A percentile compares a stretch with the other conserved stretches of the same genome.
Conservation (phyloP, 2,329 filamentous ascomycete species). For the Sporothrix pallida region DNA sequence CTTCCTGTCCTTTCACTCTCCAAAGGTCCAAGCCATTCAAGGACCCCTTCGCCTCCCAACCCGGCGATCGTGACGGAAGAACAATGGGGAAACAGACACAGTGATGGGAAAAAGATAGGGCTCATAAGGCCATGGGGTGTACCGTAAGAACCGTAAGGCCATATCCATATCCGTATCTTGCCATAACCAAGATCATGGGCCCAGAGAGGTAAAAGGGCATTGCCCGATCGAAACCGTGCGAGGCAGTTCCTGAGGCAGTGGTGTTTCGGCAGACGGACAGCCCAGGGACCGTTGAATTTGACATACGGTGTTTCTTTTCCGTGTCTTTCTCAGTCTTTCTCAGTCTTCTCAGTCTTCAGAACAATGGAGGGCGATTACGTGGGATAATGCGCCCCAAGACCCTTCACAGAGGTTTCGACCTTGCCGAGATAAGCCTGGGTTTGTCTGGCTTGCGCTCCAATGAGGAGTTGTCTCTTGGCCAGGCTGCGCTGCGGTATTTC, state of each 20-base stretch:
- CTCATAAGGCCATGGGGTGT: neutral
- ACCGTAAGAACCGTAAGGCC: neutral
- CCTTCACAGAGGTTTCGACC: neutral
- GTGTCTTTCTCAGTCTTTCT: neutral
- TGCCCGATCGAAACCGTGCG: constrained; percentile 34
- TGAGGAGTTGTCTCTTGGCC: neutral
- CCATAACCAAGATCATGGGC: neutral
- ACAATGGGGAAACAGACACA: neutral
- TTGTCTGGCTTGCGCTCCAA: constrained; percentile 3
- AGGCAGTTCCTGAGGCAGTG: constrained; percentile 32
- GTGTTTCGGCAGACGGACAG: constrained; percentile 30
- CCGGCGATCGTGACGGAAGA: neutral
- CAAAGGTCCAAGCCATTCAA: neutral
- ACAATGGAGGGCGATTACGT: constrained; percentile 18
- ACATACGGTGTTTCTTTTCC: neutral
- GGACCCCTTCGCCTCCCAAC: neutral
- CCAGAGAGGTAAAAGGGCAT: constrained; percentile 16
- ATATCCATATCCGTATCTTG: neutral
- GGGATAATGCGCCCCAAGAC: neutral
- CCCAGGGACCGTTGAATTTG: neutral
- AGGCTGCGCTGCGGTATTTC: constrained; percentile 11
- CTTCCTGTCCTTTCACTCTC: neutral
- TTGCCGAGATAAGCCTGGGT: neutral
- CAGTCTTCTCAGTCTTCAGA: neutral
- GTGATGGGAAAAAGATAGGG: neutral